A percentile compares a stretch with the other conserved stretches of the same genome.
Evolutionary conservation across 163 green algal genomes (phyloP).

Genomic region (Scenedesmus sp.): DNA sequence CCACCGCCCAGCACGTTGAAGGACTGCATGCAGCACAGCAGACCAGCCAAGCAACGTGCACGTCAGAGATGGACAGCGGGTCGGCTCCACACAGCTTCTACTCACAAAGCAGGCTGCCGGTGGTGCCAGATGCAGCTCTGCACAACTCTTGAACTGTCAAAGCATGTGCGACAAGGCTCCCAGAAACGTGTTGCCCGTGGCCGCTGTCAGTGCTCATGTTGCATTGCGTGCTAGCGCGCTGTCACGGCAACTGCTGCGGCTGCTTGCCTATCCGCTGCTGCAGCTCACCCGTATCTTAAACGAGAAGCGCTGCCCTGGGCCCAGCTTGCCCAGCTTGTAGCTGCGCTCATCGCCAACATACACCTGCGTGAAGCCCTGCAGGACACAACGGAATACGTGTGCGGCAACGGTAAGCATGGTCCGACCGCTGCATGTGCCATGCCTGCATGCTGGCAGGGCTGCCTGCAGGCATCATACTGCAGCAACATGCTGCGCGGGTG

Average conservation of each 20-base stretch:
- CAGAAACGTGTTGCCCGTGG: not conserved
- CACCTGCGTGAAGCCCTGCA: constrained; percentile 71
- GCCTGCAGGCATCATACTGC: not conserved
- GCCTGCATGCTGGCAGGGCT: not conserved
- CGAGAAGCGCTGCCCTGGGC: constrained; percentile 70
- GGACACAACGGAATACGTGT: not conserved
- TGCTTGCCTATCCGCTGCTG: not conserved
- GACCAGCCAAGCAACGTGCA: not conserved
- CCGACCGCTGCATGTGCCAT: not conserved
- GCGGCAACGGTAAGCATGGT: not conserved
- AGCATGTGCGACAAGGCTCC: not conserved
- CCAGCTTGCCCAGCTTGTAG: constrained; percentile 66
- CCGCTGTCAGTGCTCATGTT: not conserved
- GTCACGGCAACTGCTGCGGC: not conserved
- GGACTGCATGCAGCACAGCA: constrained; percentile 43
- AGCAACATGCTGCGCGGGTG: not conserved
- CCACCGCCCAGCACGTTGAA: constrained; percentile 71
- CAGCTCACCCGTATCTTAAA: constrained; percentile 69
- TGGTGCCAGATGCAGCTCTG: not conserved
- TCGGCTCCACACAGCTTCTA: not conserved
- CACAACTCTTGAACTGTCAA: not conserved
- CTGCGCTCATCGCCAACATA: constrained; percentile 71
- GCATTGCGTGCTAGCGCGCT: not conserved
- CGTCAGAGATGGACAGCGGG: not conserved
- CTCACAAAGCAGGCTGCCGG: not conserved